Base-by-base conservation (phyloP, 2,329 filamentous ascomycete species). In the Pseudogymnoascus sp. region DNA sequence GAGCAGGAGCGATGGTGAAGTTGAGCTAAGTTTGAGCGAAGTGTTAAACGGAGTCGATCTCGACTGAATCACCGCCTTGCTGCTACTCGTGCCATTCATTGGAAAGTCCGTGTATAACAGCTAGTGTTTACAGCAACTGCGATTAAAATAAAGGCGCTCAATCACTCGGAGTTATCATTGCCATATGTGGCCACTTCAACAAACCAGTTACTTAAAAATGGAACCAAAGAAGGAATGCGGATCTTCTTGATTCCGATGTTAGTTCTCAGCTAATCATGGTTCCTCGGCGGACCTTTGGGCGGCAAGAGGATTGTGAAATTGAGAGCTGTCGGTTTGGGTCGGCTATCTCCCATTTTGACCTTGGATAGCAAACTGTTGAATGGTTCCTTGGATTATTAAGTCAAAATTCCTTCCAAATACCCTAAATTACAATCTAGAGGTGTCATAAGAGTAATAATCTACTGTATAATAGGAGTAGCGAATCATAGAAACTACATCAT, bases 21-120 rank as follows among this genome's bases (percentile, higher is more conserved):
- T 68, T 25, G 64, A 60, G 6, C 67, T 70, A 62, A 71, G 66
- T 60, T 62, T 74, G 63, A 66, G 36, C 4, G 71, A 74, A 62
- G 69, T 69, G 1, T 62, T 74, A 60, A 70, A 73, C 67, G 72
- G 71, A 0, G 72, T 74, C 45, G 71, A 71, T 7, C 61, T 74
- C 19, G 73, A 75, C 63, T 75, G 61, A 73, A 6, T 11, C 14
- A 25, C 6, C 23, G 8, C 36, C 60, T 4, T 19, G 14, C 6
- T 31, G 3, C 14, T 16, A 31, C 7, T 10, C 21, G 13, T 51
- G 23, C 13, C 14, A 14, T 4, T 25, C 7, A 23, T 3, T 6
- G 1, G 14, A 31, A 25, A 6, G 3, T 5, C 13, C 3, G 21
- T 16, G 48, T 8, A 54, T 28, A 31, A n/a, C 13, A 51, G 19